Percentiles rank a stretch among this genome's conserved stretches.
phyloP scores from a whole-genome alignment of 768 basidiomycete species.

The Antrodiella citrinella region DNA sequence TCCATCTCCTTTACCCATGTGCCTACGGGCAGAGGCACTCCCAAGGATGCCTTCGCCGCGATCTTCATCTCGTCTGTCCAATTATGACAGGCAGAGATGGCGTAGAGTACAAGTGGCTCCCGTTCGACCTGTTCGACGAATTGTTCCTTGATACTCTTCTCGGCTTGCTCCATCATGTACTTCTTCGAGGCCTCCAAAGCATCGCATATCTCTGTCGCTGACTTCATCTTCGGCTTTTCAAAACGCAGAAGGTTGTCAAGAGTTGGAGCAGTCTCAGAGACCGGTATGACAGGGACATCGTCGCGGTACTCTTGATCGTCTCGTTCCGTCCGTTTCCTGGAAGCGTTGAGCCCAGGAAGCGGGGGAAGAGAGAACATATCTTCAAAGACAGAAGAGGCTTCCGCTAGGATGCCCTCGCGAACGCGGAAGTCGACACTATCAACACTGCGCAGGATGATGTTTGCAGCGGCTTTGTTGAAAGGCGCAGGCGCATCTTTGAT shows the following conservation, averaged over 20 bases:
- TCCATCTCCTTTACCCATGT: not conserved
- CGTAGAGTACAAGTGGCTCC: not conserved
- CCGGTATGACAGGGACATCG: not conserved
- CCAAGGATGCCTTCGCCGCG: not conserved
- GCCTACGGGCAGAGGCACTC: not conserved
- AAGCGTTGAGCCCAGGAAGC: not conserved
- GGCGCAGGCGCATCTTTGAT: constrained; percentile 1
- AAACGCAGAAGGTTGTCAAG: constrained; percentile 18
- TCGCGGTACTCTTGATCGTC: not conserved
- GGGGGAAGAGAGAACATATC: constrained; percentile 12
- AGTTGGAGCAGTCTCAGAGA: constrained; percentile 16
- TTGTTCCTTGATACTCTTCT: constrained; percentile 2
- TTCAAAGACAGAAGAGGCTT: constrained; percentile 11
- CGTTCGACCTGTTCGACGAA: not conserved
- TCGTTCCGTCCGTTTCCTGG: constrained; percentile 2
- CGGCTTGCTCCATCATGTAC: constrained; percentile 19
- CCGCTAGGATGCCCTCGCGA: constrained; percentile 6
- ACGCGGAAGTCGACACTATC: constrained; percentile 12
- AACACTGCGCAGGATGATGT: constrained; percentile 12
- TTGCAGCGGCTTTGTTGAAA: constrained; percentile 8
- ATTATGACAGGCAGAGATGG: not conserved
- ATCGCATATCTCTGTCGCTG: constrained; percentile 6
- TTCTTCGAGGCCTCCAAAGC: constrained; percentile 20
- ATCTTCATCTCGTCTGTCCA: not conserved
- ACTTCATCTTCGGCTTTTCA: constrained; percentile 6